Evolutionary conservation across 192 early-diverging fungal species (phyloP).

Genomic region (Coemansia sp.): DNA sequence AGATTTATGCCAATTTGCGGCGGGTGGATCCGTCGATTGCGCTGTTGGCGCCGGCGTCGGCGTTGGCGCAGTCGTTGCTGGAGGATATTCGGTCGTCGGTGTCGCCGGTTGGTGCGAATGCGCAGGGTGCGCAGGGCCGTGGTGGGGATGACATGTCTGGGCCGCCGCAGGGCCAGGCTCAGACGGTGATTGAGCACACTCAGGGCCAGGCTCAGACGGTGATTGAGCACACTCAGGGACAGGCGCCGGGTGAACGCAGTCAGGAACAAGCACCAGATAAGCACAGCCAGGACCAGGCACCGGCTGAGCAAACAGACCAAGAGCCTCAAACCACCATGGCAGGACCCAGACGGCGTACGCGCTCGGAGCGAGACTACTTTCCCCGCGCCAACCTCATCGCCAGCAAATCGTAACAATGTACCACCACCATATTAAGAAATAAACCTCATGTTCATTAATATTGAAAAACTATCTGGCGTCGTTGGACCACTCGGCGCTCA

Average conservation of each 20-base stretch:
- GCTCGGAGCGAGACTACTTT: not conserved
- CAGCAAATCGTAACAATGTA: not conserved
- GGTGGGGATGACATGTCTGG: not conserved
- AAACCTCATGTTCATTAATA: not conserved
- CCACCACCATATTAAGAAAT: not conserved
- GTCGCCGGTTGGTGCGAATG: not conserved
- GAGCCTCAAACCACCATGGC: too few relatives aligned
- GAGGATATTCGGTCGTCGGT: slow-evolving; percentile 51
- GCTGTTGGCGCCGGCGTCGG: slow-evolving; percentile 43
- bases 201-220: not conserved
- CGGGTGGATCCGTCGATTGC: slow-evolving; percentile 54
- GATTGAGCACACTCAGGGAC: not conserved
- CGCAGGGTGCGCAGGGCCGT: not conserved
- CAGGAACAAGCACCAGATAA: not conserved
- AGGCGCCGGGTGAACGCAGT: too few relatives aligned
- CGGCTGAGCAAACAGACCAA: too few relatives aligned
- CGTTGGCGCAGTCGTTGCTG: slow-evolving; percentile 50
- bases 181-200: not conserved
- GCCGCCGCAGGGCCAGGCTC: not conserved
- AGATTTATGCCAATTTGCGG: slow-evolving; percentile 53
- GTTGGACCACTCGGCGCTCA: slow-evolving; percentile 82
- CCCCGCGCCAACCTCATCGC: slow-evolving; percentile 1
- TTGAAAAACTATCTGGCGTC: not conserved
- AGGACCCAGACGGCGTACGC: too few relatives aligned
- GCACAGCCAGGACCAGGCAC: not conserved